phyloP scores from a whole-genome alignment of 352 stramenopile genomes.

The Globisporangium nodosum region DNA sequence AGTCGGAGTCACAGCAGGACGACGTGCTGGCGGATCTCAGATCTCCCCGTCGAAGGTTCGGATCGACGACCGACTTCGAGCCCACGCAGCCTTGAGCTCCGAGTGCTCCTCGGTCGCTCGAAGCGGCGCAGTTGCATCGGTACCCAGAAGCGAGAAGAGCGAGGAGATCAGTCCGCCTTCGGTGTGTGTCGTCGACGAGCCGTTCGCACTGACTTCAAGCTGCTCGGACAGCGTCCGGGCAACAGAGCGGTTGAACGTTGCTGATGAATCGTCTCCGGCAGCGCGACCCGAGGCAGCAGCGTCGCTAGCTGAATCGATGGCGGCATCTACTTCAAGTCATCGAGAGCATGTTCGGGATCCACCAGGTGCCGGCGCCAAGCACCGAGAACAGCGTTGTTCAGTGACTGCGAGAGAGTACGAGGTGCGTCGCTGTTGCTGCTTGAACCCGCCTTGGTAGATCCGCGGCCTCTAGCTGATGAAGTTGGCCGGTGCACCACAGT shows the following conservation, averaged over 20 bases:
- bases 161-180: constrained; percentile 4
- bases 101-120: not conserved
- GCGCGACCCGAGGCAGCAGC: not conserved
- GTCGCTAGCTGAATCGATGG: not conserved
- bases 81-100: not conserved
- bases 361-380: not conserved
- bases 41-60: not conserved
- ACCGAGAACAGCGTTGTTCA: not conserved
- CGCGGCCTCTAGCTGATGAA: not conserved
- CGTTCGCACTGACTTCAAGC: not conserved
- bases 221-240: not conserved
- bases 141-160: constrained; percentile 8
- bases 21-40: not conserved
- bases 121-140: not conserved
- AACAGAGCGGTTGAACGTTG: not conserved
- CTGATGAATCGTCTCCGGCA: not conserved
- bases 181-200: not conserved
- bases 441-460: not conserved
- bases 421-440: not conserved
- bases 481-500: constrained; percentile 1
- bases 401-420: not conserved
- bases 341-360: not conserved
- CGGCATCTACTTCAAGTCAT: not conserved
- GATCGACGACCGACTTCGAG: not conserved
- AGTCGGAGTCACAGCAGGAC: not conserved